phyloP scores from a whole-genome alignment of 2,329 filamentous ascomycete genomes.

The Chaetomium sp. region DNA sequence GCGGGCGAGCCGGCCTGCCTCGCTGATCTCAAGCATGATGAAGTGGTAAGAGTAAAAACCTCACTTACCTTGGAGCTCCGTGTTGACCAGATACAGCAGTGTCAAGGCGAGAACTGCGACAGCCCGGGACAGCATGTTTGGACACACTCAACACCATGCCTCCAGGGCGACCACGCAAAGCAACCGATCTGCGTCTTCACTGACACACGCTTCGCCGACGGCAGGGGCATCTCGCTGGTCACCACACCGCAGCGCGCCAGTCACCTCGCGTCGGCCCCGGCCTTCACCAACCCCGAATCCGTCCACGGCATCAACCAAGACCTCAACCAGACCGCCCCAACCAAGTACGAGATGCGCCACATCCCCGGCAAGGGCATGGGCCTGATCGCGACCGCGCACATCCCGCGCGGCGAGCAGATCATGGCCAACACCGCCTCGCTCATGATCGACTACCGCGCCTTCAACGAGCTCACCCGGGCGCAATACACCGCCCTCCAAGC shows the following conservation, averaged over 20 bases:
- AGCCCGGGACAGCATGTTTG: constrained; percentile 28
- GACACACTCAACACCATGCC: constrained; percentile 37
- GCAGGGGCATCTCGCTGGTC: constrained; percentile 45
- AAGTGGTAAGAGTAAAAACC: not conserved
- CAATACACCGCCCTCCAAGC: constrained; percentile 40
- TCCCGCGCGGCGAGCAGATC: constrained; percentile 44
- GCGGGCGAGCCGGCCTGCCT: constrained; percentile 19
- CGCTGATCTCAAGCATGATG: constrained; percentile 12
- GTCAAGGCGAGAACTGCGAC: constrained; percentile 17
- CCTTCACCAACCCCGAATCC: constrained; percentile 36
- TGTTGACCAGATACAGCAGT: constrained; percentile 4
- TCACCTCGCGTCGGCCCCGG: constrained; percentile 35
- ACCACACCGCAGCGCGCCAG: constrained; percentile 41
- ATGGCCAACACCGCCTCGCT: constrained; percentile 44
- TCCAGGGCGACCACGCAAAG: constrained; percentile 30
- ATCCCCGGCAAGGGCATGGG: constrained; percentile 46
- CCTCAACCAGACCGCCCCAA: constrained; percentile 32
- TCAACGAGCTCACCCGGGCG: constrained; percentile 36
- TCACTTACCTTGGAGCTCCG: not conserved
- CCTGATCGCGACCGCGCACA: constrained; percentile 41
- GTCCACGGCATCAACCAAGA: constrained; percentile 37
- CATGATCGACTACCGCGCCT: constrained; percentile 46
- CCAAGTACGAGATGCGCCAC: constrained; percentile 41
- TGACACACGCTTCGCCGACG: constrained; percentile 40
- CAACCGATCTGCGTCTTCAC: constrained; percentile 43